Percentiles rank a stretch among this genome's conserved stretches.
These are phyloP conservation scores for Piloderma croceum DNA, from an alignment of 768 basidiomycete species.

Conservation along the genomic window DNA sequence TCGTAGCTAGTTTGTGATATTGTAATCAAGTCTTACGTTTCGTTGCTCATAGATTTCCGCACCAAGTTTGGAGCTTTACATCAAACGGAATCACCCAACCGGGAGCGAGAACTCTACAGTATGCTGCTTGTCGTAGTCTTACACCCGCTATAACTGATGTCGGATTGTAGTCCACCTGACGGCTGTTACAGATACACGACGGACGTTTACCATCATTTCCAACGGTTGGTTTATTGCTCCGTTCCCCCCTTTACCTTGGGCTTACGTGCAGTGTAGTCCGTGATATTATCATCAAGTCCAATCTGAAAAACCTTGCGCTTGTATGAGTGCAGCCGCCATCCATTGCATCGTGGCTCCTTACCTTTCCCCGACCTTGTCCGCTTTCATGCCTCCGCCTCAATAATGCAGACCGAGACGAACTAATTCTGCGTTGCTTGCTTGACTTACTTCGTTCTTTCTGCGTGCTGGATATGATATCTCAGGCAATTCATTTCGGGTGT, in stretches of 20 bases:
- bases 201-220: slow-evolving; percentile 68
- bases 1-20: slow-evolving; percentile 16
- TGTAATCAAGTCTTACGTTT: not conserved
- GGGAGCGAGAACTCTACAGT: slow-evolving; percentile 70
- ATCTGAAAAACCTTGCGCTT: slow-evolving; percentile 55
- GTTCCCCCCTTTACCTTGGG: not conserved
- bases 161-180: slow-evolving; percentile 61
- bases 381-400: slow-evolving; percentile 12
- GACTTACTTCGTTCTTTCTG: too few species aligned
- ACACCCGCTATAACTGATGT: not conserved
- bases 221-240: slow-evolving; percentile 45
- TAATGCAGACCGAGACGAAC: too few species aligned
- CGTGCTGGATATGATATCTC: too few species aligned
- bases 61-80: slow-evolving; percentile 69
- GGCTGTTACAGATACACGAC: slow-evolving; percentile 74
- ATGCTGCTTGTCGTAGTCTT: slow-evolving; percentile 20
- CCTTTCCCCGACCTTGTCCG: slow-evolving; percentile 3
- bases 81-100: slow-evolving; percentile 62
- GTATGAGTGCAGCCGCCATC: slow-evolving; percentile 19
- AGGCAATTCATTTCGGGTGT: too few species aligned
- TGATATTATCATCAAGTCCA: slow-evolving; percentile 63
- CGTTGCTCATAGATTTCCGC: slow-evolving; percentile 52
- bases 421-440: too few species aligned
- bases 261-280: slow-evolving; percentile 40
- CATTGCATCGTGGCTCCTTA: not conserved